phyloP scores from a whole-genome alignment of 805 yeast genomes.

The Saccharomycopsis olivae region DNA sequence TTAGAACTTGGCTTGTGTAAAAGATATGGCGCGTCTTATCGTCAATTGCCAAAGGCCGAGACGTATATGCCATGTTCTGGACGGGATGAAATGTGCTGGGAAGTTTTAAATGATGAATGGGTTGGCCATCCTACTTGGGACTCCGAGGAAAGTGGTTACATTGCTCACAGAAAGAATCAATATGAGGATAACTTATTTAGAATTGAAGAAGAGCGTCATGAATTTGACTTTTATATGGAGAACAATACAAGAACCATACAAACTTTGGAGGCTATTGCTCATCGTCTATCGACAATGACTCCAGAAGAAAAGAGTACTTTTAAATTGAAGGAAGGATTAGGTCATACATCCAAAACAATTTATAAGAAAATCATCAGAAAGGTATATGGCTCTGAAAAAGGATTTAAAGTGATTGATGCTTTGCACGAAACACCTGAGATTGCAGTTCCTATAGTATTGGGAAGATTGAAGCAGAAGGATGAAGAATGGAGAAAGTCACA shows the following conservation, averaged over 20 bases:
- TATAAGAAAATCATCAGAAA: constrained; percentile 90
- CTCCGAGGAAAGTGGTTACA: constrained; percentile 96
- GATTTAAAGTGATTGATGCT: constrained; percentile 93
- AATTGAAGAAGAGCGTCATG: constrained; percentile 96
- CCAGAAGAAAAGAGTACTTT: constrained; percentile 79
- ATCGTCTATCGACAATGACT: constrained; percentile 86
- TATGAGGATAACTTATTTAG: constrained; percentile 92
- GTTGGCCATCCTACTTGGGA: constrained; percentile 99
- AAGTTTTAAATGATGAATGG: constrained; percentile 90
- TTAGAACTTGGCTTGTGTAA: constrained; percentile 84
- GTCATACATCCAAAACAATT: constrained; percentile 83
- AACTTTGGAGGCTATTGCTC: constrained; percentile 89
- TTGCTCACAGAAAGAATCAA: constrained; percentile 97
- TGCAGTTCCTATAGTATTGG: constrained; percentile 88
- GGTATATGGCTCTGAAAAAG: constrained; percentile 88
- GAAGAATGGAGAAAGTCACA: constrained; percentile 99
- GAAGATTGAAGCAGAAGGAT: constrained; percentile 91
- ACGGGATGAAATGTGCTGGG: constrained; percentile 86
- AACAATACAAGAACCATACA: constrained; percentile 91
- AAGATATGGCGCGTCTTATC: constrained; percentile 88
- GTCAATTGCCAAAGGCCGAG: constrained; percentile 71
- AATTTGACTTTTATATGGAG: constrained; percentile 93
- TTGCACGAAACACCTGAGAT: constrained; percentile 90
- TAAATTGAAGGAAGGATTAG: constrained; percentile 86
- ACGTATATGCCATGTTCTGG: constrained; percentile 81